Conservation (phyloP, 2,329 filamentous ascomycete species). For the Xylariaceae sp. region DNA sequence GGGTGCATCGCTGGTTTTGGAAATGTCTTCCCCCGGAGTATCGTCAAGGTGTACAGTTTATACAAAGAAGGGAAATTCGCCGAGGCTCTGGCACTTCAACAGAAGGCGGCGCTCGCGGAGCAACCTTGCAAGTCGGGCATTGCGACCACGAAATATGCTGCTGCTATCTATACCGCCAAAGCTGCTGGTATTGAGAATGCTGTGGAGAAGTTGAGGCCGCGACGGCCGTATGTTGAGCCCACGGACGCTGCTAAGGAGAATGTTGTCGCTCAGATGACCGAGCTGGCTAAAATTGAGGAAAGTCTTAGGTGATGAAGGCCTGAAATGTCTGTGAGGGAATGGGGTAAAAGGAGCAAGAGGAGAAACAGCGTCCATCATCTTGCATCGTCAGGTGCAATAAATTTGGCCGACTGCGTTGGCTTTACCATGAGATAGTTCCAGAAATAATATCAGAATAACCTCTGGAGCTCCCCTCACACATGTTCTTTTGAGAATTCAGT, state of each 20-base stretch:
- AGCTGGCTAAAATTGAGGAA: constrained; percentile 29
- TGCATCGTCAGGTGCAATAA: no score
- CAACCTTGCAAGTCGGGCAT: constrained; percentile 63
- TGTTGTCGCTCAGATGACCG: constrained; percentile 39
- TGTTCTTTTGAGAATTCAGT: no score
- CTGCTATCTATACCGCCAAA: constrained; percentile 54
- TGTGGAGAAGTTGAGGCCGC: constrained; percentile 53
- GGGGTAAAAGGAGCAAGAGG: neutral
- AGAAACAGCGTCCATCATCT: no score
- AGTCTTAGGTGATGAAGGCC: constrained; percentile 16
- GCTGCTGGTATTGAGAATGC: constrained; percentile 57
- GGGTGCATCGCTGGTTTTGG: constrained; percentile 61
- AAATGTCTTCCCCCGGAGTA: constrained; percentile 57
- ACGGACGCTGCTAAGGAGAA: constrained; percentile 40
- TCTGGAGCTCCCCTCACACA: no score
- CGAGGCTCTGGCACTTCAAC: constrained; percentile 59
- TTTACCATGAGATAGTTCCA: no score
- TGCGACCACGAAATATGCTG: constrained; percentile 65
- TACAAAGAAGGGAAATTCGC: constrained; percentile 53
- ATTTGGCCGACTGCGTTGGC: no score
- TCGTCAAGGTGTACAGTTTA: constrained; percentile 57
- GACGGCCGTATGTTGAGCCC: constrained; percentile 56
- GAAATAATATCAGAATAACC: no score
- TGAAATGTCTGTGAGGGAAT: neutral
- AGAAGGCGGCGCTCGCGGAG: constrained; percentile 61